Evolutionary conservation across 1,284 basidiomycete species (phyloP), one percentile per base, ranked within the genome.

Genomic region (Ganoderma boninense): DNA sequence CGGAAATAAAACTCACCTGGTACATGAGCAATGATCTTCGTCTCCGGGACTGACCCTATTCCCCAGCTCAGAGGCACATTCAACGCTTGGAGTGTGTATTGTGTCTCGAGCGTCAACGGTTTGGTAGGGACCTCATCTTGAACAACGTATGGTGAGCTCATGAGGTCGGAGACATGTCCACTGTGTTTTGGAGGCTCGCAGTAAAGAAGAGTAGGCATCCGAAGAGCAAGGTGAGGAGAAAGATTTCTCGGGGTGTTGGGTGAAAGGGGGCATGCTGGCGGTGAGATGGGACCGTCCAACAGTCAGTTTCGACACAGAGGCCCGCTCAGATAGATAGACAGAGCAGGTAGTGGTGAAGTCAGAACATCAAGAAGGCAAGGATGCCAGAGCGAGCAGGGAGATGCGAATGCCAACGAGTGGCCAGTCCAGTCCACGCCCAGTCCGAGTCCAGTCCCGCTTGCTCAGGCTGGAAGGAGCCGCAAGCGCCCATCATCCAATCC

Each of bases 11-110:
- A 70, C 77, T 64, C 49, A 90, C 91, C 91, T 77, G 90, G 90
- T 7, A 85, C 89, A 79, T 93, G 90, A 16, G 88, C 84, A 10
- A 92, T 79, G 13, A 92, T 81, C 59, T 84, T 84, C 2, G 91
- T 90, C 66, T 86, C 79, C n/a, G 90, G 90, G 14, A 91, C 85
- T 35, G 81, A 73, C 3, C 80, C 83, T 3, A 78, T 57, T 16
- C 76, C 78, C 82, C 82, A 82, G 23, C 69, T 74, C n/a, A 81
- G 67, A 7, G 80, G 76, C 2, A 68, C 65, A 60, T 76, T 78
- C 65, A 80, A 67, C 2, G 72, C 62, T 57, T 79, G 76, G 38
- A 79, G 69, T 0, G 77, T 77, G 60, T 77, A 80, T 66, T 79
- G 77, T n/a, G 73, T 72, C 65, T 79, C 77, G 52, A 78, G 74